phyloP scores from a whole-genome alignment of 306 rosid genomes.

The Fragaria ananassa region DNA sequence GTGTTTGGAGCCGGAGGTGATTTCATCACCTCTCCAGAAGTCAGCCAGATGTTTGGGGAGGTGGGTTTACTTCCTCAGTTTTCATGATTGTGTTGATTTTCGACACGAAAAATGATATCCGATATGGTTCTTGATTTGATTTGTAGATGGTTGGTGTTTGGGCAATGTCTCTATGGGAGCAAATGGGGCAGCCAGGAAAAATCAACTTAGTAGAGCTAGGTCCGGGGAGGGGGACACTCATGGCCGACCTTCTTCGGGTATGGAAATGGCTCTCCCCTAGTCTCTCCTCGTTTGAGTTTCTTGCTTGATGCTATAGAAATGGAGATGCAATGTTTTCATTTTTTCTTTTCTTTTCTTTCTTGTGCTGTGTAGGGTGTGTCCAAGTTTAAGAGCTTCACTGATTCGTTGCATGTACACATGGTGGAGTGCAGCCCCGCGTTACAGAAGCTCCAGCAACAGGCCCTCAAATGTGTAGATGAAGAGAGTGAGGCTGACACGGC shows the following conservation, averaged over 20 bases:
- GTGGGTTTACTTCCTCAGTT: not conserved
- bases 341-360: conserved; percentile 13
- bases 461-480: conserved; percentile 61
- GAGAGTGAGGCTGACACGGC: conserved; percentile 32
- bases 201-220: conserved; percentile 84
- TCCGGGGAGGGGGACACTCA: conserved; percentile 94
- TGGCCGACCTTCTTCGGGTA: conserved; percentile 91
- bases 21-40: conserved; percentile 97
- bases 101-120: too few species aligned
- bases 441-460: conserved; percentile 75
- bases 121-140: conserved; percentile 14
- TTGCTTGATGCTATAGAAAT: conserved; percentile 1
- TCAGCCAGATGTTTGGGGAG: conserved; percentile 98
- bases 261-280: conserved; percentile 16
- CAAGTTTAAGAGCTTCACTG: conserved; percentile 58
- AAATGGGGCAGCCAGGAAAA: conserved; percentile 79
- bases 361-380: conserved; percentile 63
- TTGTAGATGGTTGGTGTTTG: conserved; percentile 87
- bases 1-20: conserved; percentile 94
- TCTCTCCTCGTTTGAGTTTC: conserved; percentile 2
- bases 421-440: conserved; percentile 92
- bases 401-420: conserved; percentile 70
- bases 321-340: not conserved
- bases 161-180: conserved; percentile 98
- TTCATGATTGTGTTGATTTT: too few species aligned